Base-by-base conservation (phyloP, 2,329 filamentous ascomycete species). In the Ceratocystis ficicola region DNA sequence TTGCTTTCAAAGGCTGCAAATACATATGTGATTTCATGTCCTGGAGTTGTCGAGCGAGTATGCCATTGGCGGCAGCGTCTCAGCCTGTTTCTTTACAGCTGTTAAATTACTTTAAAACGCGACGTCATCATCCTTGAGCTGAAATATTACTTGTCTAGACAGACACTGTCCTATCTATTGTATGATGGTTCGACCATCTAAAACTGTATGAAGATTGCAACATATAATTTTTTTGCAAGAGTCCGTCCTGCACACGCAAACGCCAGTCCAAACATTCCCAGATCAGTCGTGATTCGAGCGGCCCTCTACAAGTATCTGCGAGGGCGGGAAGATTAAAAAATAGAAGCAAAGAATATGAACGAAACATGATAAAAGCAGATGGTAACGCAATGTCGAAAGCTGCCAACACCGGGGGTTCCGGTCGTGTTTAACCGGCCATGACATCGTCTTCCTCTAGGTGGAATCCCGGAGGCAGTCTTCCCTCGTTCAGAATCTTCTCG, bases 401-500 rank as follows among this genome's bases (percentile, higher is more conserved):
- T 4, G 22, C 12, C 15, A 62, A 8, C 46, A 63, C 17, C 44
- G 46, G 8, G 46, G n/a, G 1, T 25, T 41, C 3, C 36, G 32
- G n/a, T 41, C 25, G 20, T 41, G 30, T 30, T 72, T 75, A 86
- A 72, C 86, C 83, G 75, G 86, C 83, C 84, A 86, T 87, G 15
- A 75, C 76, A 70, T 82, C 80, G 61, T 68, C 69, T 50, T 77
- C 79, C 59, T 78, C 79, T 44, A 76, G 72, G 44, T 83, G 79
- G 41, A 86, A 82, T 32, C 86, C 88, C 44, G 82, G 80, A 1
- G 93, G 93, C 75, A 97, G 81, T 72, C 89, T 81, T 1, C 94
- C 94, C 75, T 97, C 93, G 69, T 89, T 89, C 70, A 97, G 77
- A 75, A 94, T 90, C 79, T 93, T 95, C 79, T 99, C 94, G 73